Evolutionary conservation across 2,329 filamentous ascomycete species (phyloP), one percentile per base, ranked within the genome.

Genomic region (Helminthosporium solani): DNA sequence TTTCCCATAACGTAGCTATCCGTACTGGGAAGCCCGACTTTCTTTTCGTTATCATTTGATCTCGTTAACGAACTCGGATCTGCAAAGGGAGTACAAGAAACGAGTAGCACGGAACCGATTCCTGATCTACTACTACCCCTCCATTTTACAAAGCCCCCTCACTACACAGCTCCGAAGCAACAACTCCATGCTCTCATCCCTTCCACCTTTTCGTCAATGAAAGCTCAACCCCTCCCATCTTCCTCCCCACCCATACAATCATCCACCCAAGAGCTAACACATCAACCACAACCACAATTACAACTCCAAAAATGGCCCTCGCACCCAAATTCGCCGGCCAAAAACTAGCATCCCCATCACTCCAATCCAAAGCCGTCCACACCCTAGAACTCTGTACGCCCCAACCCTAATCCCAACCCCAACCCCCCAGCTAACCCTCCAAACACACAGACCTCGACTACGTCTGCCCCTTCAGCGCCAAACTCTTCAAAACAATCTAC

Each of bases 401-500:
- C n/a, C 33, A 3, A 5, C 34, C 7, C 12, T 11, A 19, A 19
- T 35, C 19, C 33, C 33, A 35, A 16, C 8, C 34, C 34, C 4
- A 25, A 15, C 35, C 35, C 15, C 15, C 38, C 5, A 33, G 14
- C 27, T 7, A 51, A 8, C 7, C 20, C 28, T n/a, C 16, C n/a
- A 14, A 15, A 20, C 31, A 8, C 8, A n/a, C 33, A 83, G 79
- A 88, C 71, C 84, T 96, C 57, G 91, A 96, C 77, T 96, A 95
- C 75, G 87, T 90, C 64, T 96, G 91, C 70, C 90, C 90, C 71
- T 87, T 82, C 75, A 83, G 78, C 28, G 80, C 79, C 48, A 87
- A 86, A 62, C 73, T 90, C 61, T 96, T 94, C 81, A 81, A 84
- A 53, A 92, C 87, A 2, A 73, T 96, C 58, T 85, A 86, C 71